phyloP scores from a whole-genome alignment of 768 basidiomycete genomes.

The Leccinum pellstonianum region DNA sequence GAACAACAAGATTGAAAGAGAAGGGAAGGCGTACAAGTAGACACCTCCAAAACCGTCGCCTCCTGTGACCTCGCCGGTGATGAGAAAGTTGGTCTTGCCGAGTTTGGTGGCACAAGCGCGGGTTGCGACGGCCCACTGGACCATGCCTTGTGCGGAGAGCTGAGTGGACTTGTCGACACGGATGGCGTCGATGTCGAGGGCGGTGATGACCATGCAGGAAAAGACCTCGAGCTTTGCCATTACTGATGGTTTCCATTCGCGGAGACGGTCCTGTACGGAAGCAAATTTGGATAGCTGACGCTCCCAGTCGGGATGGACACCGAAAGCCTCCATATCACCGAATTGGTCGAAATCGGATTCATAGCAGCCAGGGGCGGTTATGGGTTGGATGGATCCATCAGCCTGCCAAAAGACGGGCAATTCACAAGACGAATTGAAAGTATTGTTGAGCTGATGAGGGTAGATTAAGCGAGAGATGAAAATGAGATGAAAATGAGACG shows the following conservation, averaged over 20 bases:
- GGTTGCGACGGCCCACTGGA: slow-evolving; percentile 72
- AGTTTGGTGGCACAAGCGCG: slow-evolving; percentile 68
- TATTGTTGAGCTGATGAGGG: slow-evolving; percentile 54
- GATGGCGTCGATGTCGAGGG: slow-evolving; percentile 90
- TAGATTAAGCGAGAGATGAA: not conserved
- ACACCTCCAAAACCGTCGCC: slow-evolving; percentile 87
- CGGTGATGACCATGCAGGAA: slow-evolving; percentile 82
- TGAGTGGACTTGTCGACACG: slow-evolving; percentile 96
- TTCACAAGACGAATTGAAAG: slow-evolving; percentile 69
- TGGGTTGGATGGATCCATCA: slow-evolving; percentile 52
- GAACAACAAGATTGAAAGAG: not conserved
- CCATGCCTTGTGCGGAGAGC: slow-evolving; percentile 78
- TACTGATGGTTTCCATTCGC: slow-evolving; percentile 85
- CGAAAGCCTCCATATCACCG: slow-evolving; percentile 96
- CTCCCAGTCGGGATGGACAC: slow-evolving; percentile 93
- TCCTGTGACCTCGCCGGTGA: slow-evolving; percentile 92
- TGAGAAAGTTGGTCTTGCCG: slow-evolving; percentile 86
- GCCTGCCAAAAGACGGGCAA: slow-evolving; percentile 82
- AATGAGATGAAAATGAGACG: slow-evolving; percentile 17
- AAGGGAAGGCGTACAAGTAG: slow-evolving; percentile 60
- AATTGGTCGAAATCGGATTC: slow-evolving; percentile 91
- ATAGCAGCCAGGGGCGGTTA: slow-evolving; percentile 71
- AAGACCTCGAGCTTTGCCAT: slow-evolving; percentile 76
- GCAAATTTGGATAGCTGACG: slow-evolving; percentile 95
- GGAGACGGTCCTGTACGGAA: slow-evolving; percentile 92